Conservation (phyloP, 2,329 filamentous ascomycete species). For the Scleromitrula shiraiana region DNA sequence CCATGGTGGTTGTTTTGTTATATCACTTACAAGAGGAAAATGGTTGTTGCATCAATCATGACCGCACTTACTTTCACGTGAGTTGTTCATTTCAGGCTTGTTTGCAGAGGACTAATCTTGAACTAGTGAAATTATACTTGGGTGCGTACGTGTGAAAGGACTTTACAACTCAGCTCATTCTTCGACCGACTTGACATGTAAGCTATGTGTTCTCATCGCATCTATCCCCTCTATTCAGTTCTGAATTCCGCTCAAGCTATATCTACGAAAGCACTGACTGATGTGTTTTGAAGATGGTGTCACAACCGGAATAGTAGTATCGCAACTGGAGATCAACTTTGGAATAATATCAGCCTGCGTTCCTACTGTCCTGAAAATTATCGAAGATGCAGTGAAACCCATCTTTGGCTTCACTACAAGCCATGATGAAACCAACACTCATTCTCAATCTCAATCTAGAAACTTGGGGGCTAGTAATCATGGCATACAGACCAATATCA, state of each 20-base stretch:
- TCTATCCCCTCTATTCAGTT: not conserved
- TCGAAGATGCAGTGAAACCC: slow-evolving; percentile 7
- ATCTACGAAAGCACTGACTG: not conserved
- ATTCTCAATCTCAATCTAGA: not conserved
- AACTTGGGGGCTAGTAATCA: not conserved
- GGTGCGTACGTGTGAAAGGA: not conserved
- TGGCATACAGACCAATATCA: not conserved
- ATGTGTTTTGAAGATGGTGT: slow-evolving; percentile 3
- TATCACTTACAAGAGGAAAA: slow-evolving; percentile 12
- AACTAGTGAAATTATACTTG: not conserved
- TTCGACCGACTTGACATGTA: not conserved
- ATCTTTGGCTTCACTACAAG: slow-evolving; percentile 1
- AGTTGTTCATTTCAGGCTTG: too few species aligned
- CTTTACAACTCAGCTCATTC: not conserved
- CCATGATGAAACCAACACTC: not conserved
- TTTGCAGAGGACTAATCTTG: not conserved
- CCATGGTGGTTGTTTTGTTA: slow-evolving; percentile 11
- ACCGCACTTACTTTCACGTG: slow-evolving; percentile 8
- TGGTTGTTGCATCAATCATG: slow-evolving; percentile 10
- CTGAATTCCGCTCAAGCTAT: not conserved
- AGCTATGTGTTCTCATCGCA: not conserved
- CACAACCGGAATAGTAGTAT: slow-evolving; percentile 10
- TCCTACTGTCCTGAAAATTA: slow-evolving; percentile 10
- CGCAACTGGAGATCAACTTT: slow-evolving; percentile 14
- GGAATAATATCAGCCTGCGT: slow-evolving; percentile 14